Base-by-base conservation (phyloP, 306 rosid species). In the Vigna trinervia region DNA sequence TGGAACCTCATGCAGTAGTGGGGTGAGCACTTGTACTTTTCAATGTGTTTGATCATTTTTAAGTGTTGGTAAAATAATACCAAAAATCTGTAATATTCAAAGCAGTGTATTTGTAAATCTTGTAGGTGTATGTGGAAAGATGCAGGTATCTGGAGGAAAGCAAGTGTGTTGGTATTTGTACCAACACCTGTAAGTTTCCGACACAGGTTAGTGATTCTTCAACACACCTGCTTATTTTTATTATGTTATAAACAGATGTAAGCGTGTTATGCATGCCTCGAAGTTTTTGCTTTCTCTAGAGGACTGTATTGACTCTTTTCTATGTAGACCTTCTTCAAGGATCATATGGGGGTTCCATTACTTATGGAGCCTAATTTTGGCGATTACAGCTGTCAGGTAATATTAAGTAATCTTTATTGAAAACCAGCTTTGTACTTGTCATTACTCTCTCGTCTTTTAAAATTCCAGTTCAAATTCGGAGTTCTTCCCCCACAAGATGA, bases 91-190 rank as follows among this genome's bases (percentile, higher is more conserved):
- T 71, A 54, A 26, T 73, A 41, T 80, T 80, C n/a, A 12, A 52
- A 75, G 50, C 60, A 43, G 26, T 38, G 39, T 52, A 56, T 57
- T 68, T 45, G 13, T 47, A 34, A 74, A 79, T 80, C 62, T 77
- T 85, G 84, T 78, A 95, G 97, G 96, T 94, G 68, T 85, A 80
- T 69, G 96, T 95, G 38, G 96, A 95, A 85, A 91, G 85, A 82
- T 95, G 98, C 83, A 95, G 86, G 91, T 95, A 89, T 86, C 83
- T 95, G 68, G 97, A 90, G 84, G 96, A 92, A 86, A 92, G 98
- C 87, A 95, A 90, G 77, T 92, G 98, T 68, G 79, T 88, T 45
- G 95, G 97, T 43, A 87, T 95, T 47, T 95, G 97, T 84, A 46
- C 81, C 62, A 92, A 92, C 84, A 90, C 97, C 53, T 95, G 98